These are phyloP conservation scores for Podospora conica DNA, from an alignment of 495 filamentous ascomycete species.

Conservation along the genomic window DNA sequence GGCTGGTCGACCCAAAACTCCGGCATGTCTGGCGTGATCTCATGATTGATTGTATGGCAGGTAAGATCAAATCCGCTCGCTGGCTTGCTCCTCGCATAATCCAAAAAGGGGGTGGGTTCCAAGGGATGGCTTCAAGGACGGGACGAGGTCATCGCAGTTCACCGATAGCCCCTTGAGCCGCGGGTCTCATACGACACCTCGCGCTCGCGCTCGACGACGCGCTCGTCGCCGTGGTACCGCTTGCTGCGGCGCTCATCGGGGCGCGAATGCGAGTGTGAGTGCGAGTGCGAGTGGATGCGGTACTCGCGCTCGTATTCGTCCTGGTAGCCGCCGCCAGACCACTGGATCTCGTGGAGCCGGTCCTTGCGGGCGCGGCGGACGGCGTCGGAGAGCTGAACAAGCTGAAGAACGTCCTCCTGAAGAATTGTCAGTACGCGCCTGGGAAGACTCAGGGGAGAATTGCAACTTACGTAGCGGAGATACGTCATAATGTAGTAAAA, in stretches of 20 bases:
- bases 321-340: slow-evolving; percentile 55
- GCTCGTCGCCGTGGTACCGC: slow-evolving; percentile 43
- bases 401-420: slow-evolving; percentile 80
- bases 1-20: not conserved
- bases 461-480: slow-evolving; percentile 67
- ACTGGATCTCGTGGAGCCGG: slow-evolving; percentile 75
- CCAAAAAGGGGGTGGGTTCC: not conserved
- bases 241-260: slow-evolving; percentile 9
- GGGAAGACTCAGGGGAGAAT: not conserved
- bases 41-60: not conserved
- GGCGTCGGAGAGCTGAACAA: slow-evolving; percentile 74
- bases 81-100: not conserved
- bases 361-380: slow-evolving; percentile 72
- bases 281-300: slow-evolving; percentile 23
- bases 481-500: slow-evolving; percentile 94
- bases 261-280: slow-evolving; percentile 22
- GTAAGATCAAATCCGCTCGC: not conserved
- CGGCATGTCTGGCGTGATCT: not conserved
- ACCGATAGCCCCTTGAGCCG: slow-evolving; percentile 28
- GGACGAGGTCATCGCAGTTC: not conserved
- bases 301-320: slow-evolving; percentile 58
- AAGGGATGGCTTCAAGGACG: not conserved
- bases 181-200: slow-evolving; percentile 50
- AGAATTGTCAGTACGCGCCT: slow-evolving; percentile 20
- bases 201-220: slow-evolving; percentile 45